A percentile compares a stretch with the other conserved stretches of the same genome.
Evolutionary conservation across 306 rosid genomes (phyloP).

Genomic region (Cucumis cinereus): DNA sequence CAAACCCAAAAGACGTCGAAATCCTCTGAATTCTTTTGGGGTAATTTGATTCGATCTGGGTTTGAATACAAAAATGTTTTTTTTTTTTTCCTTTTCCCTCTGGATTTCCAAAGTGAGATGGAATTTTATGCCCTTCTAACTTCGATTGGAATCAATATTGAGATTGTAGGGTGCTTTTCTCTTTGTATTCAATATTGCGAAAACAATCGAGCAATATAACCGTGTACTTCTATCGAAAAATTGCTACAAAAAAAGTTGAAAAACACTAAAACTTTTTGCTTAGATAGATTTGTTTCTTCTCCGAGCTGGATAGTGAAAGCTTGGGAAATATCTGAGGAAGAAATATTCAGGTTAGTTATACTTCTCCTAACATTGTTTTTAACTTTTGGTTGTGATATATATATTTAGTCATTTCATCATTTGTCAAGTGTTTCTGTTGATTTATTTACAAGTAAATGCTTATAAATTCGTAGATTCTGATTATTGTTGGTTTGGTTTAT

Average conservation of each 20-base stretch:
- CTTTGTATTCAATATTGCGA: constrained; percentile 69
- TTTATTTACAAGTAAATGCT: too few relatives aligned
- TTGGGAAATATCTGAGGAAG: constrained; percentile 69
- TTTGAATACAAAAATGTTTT: constrained; percentile 5
- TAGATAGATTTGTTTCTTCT: constrained; percentile 91
- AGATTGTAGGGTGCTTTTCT: constrained; percentile 44
- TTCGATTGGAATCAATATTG: constrained; percentile 71
- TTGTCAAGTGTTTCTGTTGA: constrained; percentile 1
- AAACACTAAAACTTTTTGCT: constrained; percentile 24
- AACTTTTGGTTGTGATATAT: background rate
- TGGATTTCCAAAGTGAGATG: constrained; percentile 35
- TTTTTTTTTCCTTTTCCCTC: too few relatives aligned
- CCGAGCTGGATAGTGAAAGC: constrained; percentile 84
- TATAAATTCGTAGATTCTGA: too few relatives aligned
- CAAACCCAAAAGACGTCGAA: too few relatives aligned
- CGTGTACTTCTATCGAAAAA: constrained; percentile 67
- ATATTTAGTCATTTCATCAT: background rate
- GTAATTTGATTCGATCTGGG: constrained; percentile 18
- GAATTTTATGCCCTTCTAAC: constrained; percentile 77
- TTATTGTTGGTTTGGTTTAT: too few relatives aligned
- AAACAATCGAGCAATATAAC: constrained; percentile 69
- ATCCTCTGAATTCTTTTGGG: constrained; percentile 2
- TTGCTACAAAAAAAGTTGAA: constrained; percentile 21
- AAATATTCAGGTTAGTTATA: constrained; percentile 56
- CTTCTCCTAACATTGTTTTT: constrained; percentile 7